These are phyloP conservation scores for Theileria parva DNA, from an alignment of 169 alveolate genomes.

Conservation along the genomic window DNA sequence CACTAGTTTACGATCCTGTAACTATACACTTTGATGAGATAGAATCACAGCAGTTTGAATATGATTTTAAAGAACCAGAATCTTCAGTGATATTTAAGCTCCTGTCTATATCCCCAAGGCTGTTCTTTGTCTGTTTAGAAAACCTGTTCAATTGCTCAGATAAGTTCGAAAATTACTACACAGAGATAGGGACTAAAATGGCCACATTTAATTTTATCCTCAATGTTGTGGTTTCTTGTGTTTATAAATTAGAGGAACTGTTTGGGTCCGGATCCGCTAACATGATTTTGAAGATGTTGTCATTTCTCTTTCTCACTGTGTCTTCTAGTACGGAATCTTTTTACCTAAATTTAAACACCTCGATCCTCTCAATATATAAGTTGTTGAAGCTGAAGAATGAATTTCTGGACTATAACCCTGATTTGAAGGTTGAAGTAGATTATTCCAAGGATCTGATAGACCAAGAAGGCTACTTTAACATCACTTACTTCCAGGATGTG, in stretches of 20 bases:
- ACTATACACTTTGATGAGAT: constrained; percentile 21
- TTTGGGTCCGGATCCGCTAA: constrained; percentile 13
- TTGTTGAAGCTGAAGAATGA: constrained; percentile 20
- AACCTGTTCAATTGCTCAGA: constrained; percentile 24
- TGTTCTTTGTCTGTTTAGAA: constrained; percentile 40
- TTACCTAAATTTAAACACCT: constrained; percentile 14
- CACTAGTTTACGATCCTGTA: constrained; percentile 28
- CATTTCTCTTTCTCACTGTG: constrained; percentile 39
- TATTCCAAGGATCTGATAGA: constrained; percentile 2
- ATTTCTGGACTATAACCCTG: background rate
- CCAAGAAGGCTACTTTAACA: constrained; percentile 54
- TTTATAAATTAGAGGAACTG: constrained; percentile 24
- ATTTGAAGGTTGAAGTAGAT: background rate
- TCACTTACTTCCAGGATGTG: constrained; percentile 16
- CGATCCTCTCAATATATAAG: constrained; percentile 35
- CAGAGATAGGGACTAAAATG: constrained; percentile 31
- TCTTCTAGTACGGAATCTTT: constrained; percentile 22
- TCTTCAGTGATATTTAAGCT: constrained; percentile 25
- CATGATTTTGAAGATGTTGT: constrained; percentile 24
- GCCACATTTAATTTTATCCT: constrained; percentile 41
- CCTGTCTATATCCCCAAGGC: constrained; percentile 41
- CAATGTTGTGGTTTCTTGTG: constrained; percentile 19
- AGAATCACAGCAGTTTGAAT: constrained; percentile 13
- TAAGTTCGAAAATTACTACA: constrained; percentile 7
- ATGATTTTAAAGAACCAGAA: constrained; percentile 3